Evolutionary conservation across 805 yeast species (phyloP).

Genomic region (Ogataea trehaloabstinens): DNA sequence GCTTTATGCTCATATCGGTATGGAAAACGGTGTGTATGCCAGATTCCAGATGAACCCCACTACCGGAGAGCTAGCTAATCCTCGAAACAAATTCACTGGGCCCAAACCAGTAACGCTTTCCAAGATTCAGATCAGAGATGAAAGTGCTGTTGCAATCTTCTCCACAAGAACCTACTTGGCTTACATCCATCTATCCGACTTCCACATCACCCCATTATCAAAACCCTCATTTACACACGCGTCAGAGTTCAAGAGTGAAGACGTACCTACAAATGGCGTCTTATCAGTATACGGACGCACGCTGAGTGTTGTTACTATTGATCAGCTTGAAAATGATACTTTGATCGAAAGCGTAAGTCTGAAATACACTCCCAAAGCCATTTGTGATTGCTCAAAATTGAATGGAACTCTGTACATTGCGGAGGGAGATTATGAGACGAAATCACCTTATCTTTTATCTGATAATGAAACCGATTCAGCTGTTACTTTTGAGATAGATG

Average conservation of each 20-base stretch:
- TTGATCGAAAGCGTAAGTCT: conserved; percentile 40
- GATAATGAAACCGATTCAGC: conserved; percentile 20
- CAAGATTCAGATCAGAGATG: conserved; percentile 29
- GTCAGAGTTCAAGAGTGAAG: conserved; percentile 59
- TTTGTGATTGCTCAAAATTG: conserved; percentile 30
- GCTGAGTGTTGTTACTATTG: conserved; percentile 56
- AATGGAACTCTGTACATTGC: conserved; percentile 37
- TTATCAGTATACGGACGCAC: conserved; percentile 57
- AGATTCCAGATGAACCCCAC: conserved; percentile 53
- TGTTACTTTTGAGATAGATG: conserved; percentile 21
- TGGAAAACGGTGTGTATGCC: conserved; percentile 79
- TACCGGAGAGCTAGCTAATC: conserved; percentile 62
- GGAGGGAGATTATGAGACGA: conserved; percentile 43
- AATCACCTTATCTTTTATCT: conserved; percentile 29
- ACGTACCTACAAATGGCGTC: conserved; percentile 54
- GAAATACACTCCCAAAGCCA: conserved; percentile 49
- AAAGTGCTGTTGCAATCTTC: conserved; percentile 43
- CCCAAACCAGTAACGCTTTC: conserved; percentile 57
- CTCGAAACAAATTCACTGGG: conserved; percentile 73
- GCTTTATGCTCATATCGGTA: conserved; percentile 67
- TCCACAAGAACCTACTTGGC: conserved; percentile 60
- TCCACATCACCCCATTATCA: conserved; percentile 47
- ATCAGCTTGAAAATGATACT: conserved; percentile 34
- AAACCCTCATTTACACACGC: conserved; percentile 44
- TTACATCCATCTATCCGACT: conserved; percentile 32